A percentile compares a stretch with the other conserved stretches of the same genome.
phyloP scores from a whole-genome alignment of 2,329 filamentous ascomycete species.

The Metarhizium humberi region DNA sequence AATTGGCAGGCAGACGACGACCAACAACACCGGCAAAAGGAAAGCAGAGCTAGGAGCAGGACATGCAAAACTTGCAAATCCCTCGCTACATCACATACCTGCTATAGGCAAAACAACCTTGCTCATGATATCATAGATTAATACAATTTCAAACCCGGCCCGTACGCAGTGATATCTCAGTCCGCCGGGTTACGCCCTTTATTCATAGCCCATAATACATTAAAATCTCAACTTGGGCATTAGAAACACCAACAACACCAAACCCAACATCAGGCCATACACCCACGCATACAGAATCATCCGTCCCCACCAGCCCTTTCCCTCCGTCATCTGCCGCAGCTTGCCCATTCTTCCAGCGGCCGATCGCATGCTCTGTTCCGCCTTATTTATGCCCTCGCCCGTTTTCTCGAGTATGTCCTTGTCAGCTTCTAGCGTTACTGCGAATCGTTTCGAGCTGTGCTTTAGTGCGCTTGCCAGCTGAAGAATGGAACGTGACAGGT shows the following conservation, averaged over 20 bases:
- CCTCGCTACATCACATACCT: not conserved
- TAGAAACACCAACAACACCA: slow-evolving; percentile 74
- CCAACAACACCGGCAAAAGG: no score
- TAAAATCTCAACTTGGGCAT: slow-evolving; percentile 82
- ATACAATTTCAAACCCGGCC: not conserved
- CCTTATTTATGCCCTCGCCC: slow-evolving; percentile 67
- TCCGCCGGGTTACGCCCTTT: not conserved
- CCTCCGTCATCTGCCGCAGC: slow-evolving; percentile 73
- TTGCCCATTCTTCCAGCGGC: slow-evolving; percentile 70
- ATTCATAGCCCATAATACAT: slow-evolving; percentile 8
- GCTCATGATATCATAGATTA: not conserved
- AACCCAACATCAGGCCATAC: slow-evolving; percentile 67
- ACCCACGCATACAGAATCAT: slow-evolving; percentile 81
- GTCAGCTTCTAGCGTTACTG: slow-evolving; percentile 58
- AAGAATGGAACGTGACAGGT: slow-evolving; percentile 72
- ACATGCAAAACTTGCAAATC: not conserved
- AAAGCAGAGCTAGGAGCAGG: not conserved
- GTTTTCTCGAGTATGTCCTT: slow-evolving; percentile 65
- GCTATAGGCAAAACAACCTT: not conserved
- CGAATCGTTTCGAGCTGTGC: slow-evolving; percentile 62
- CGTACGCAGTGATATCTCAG: not conserved
- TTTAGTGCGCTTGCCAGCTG: slow-evolving; percentile 72
- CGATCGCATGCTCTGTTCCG: slow-evolving; percentile 64
- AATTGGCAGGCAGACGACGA: no score
- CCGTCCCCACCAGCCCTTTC: slow-evolving; percentile 76